Conservation (phyloP, 2,329 filamentous ascomycete species). For the Aspergillaceae sp. region DNA sequence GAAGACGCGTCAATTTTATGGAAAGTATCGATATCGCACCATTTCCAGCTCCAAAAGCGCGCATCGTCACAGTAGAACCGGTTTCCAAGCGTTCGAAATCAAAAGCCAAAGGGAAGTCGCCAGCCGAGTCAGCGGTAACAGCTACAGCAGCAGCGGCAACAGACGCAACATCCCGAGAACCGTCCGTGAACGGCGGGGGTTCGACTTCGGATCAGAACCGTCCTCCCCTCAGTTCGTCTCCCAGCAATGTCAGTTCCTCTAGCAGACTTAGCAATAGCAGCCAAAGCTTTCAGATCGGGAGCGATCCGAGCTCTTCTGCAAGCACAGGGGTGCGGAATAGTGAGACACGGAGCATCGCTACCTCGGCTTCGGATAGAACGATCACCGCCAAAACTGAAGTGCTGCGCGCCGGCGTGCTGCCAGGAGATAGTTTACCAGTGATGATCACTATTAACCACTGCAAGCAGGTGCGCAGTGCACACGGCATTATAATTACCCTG, state of each 20-base stretch:
- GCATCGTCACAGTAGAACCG: constrained; percentile 79
- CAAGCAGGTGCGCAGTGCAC: constrained; percentile 80
- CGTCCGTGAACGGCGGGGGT: constrained; percentile 34
- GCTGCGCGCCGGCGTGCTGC: constrained; percentile 70
- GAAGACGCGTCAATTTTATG: constrained; percentile 68
- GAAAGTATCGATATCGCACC: constrained; percentile 79
- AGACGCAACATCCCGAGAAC: constrained; percentile 40
- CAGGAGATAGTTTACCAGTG: constrained; percentile 74
- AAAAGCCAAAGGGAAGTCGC: constrained; percentile 45
- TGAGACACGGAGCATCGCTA: constrained; percentile 42
- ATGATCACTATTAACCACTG: constrained; percentile 78
- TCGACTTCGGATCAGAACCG: constrained; percentile 22
- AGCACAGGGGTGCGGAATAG: constrained; percentile 36
- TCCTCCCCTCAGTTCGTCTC: constrained; percentile 41
- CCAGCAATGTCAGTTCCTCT: constrained; percentile 64
- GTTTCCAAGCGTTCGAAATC: constrained; percentile 62
- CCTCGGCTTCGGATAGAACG: constrained; percentile 58
- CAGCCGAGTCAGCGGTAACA: constrained; percentile 21
- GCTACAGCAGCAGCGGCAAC: constrained; percentile 9
- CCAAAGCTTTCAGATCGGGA: constrained; percentile 46
- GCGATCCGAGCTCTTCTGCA: constrained; percentile 34
- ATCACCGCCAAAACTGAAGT: constrained; percentile 83
- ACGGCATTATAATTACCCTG: constrained; percentile 85
- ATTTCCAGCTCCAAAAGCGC: constrained; percentile 64
- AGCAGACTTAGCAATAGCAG: constrained; percentile 61